Base-by-base conservation (phyloP, 1,139 yeast genomes). In the Diutina pseudorugosa region DNA sequence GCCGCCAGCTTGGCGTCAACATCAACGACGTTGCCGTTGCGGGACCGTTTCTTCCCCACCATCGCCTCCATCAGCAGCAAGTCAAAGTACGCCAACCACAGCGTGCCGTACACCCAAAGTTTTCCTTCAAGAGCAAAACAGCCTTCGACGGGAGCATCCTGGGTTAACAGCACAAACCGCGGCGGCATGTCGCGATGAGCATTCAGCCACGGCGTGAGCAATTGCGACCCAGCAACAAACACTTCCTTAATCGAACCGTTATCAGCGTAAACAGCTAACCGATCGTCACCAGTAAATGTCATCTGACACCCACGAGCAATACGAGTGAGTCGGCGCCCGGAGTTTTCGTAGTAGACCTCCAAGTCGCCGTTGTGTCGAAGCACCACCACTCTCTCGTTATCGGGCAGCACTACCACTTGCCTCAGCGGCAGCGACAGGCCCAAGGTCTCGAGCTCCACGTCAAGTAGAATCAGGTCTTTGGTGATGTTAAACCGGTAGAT, bases 41-140 rank as follows among this genome's bases (percentile, higher is more conserved):
- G 21, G 18, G 44, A 20, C 43, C 47, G 47, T 23, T n/a, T 50
- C 51, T 12, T 45, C 25, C 6, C 53, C 16, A 16, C 89, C 30
- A 14, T 23, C 86, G 47, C 19, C 53, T 84, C 69, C 59, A 84
- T 81, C 54, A 75, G 65, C n/a, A 75, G 66, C 56, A 87, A 70
- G 64, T 91, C 93, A 52, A 93, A 77, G 63, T 77, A 86, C 8
- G 85, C 79, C 20, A 91, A 63, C 95, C 96, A 93, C 52, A 79
- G 78, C n/a, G 87, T 76, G 2, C 97, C 96, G 78, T 87, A 90
- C 20, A 90, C 66, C 97, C 97, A 91, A 27, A 85, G 71, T 54
- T 64, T 67, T 18, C 53, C 47, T 12, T 56, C 61, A 52, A 76
- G 71, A 1, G 70, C 62, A 61, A 86, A 88, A 27, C 86, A 67